Conservation (phyloP, 2,329 filamentous ascomycete species). For the Chrysoporthe austroafricana region DNA sequence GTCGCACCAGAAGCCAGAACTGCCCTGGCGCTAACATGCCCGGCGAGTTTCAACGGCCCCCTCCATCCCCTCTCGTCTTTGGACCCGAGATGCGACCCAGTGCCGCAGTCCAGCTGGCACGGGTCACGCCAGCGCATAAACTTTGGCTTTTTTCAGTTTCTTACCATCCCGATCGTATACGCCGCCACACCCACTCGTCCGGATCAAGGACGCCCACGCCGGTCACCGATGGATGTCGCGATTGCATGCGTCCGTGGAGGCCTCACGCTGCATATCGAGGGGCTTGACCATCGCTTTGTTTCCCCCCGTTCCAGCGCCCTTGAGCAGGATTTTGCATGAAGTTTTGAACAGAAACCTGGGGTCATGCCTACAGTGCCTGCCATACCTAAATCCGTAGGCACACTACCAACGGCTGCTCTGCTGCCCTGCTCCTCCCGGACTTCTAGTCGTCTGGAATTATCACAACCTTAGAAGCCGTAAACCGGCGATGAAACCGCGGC, state of each 20-base stretch:
- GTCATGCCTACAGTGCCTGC: no score
- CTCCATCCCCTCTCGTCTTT: not conserved
- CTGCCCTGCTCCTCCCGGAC: not conserved
- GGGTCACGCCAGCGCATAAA: not conserved
- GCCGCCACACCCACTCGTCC: not conserved
- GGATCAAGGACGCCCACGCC: not conserved
- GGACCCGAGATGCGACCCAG: not conserved
- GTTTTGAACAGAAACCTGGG: no score
- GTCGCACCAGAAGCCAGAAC: not conserved
- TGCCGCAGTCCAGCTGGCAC: not conserved
- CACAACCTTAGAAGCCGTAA: not conserved
- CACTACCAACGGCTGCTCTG: not conserved
- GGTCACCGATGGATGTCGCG: no score
- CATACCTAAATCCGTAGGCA: no score
- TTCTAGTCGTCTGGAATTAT: not conserved
- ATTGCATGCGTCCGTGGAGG: no score
- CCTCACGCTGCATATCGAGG: no score
- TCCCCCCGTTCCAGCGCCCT: no score
- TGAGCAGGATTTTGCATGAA: no score
- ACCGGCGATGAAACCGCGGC: not conserved
- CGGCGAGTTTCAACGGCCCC: not conserved
- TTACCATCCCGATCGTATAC: not conserved
- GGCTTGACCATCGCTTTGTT: no score
- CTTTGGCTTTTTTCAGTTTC: not conserved
- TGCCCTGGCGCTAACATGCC: not conserved